Percentiles rank a stretch among this genome's conserved stretches.
Conservation (phyloP, 2,329 filamentous ascomycete species). For the Phaeoacremonium minimum region DNA sequence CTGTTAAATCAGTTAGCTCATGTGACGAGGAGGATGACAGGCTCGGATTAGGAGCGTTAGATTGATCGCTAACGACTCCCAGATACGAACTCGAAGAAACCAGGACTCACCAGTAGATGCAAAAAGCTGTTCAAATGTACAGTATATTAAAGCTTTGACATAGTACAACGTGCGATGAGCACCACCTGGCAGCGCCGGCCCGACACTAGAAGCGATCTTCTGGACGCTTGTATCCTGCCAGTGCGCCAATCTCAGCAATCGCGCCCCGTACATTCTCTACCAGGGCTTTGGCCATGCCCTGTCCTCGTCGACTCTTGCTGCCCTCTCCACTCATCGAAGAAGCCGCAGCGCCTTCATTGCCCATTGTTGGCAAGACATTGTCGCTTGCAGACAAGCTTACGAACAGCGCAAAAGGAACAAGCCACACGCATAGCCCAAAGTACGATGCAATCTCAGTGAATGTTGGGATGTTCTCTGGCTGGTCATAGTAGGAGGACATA, state of each 20-base stretch:
- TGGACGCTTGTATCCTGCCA: conserved; percentile 34
- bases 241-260: conserved; percentile 40
- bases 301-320: conserved; percentile 44
- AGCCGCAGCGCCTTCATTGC: conserved; percentile 56
- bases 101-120: too few species aligned
- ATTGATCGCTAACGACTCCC: too few species aligned
- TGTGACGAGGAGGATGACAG: too few species aligned
- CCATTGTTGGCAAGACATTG: conserved; percentile 91
- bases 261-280: conserved; percentile 53
- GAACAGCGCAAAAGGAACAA: conserved; percentile 92
- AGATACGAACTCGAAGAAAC: too few species aligned
- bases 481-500: conserved; percentile 58
- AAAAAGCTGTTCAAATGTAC: too few species aligned
- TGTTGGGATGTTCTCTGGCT: conserved; percentile 59
- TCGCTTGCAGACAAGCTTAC: conserved; percentile 91
- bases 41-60: too few species aligned
- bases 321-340: conserved; percentile 32
- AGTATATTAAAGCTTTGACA: too few species aligned
- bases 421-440: conserved; percentile 94
- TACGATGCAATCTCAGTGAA: conserved; percentile 96
- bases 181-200: too few species aligned
- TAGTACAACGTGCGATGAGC: too few species aligned
- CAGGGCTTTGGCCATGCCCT: conserved; percentile 63
- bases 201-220: conserved; percentile 28
- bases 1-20: too few species aligned